Base-by-base conservation (phyloP, 2,329 filamentous ascomycete species). In the Bipolaris oryzae region DNA sequence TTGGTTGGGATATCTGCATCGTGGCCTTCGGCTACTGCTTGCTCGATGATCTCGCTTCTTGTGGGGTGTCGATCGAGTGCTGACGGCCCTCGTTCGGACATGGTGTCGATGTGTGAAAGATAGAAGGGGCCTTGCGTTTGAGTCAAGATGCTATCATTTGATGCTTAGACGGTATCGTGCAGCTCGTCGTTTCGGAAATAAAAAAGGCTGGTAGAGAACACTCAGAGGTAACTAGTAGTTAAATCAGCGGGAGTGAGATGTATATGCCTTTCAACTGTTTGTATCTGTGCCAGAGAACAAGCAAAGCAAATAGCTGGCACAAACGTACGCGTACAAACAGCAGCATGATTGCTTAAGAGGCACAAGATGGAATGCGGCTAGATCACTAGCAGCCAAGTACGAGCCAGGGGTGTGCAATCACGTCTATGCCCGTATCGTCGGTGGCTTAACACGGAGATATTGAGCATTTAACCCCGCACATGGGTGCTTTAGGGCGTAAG, bases 1-100 rank as follows among this genome's bases (percentile, higher is more conserved):
- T 74, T 75, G 25, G 64, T 66, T 25, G 73, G 72, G 28, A 77
- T 76, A 51, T 78, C 75, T 46, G 76, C 74, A 64, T 78, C 75
- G 44, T 78, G 76, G 9, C 73, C 72, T 63, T 78, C 76, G 15
- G 71, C 64, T 33, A 58, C 69, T 11, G 77, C 74, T 13, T 74
- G 63, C 7, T 73, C 68, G 39, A 76, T 69, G 16, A 76, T 71
- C 44, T 76, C 74, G 53, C 66, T 71, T 39, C 67, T 60, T 5
- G 69, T 70, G 1, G 70, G 68, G 18, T 67, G 63, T n/a, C 61
- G 61, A 44, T 68, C 62, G 0, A 66, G 23, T 15, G 52, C 35
- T 18, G 63, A 53, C 20, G 45, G 42, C 15, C 50, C 33, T 11
- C 25, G 44, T 23, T 41, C 44, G 13, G 50, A n/a, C 66, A 67